Percentiles rank a stretch among this genome's conserved stretches.
phyloP scores from a whole-genome alignment of 164 flowering plant genomes.

The Vitis rupestris region DNA sequence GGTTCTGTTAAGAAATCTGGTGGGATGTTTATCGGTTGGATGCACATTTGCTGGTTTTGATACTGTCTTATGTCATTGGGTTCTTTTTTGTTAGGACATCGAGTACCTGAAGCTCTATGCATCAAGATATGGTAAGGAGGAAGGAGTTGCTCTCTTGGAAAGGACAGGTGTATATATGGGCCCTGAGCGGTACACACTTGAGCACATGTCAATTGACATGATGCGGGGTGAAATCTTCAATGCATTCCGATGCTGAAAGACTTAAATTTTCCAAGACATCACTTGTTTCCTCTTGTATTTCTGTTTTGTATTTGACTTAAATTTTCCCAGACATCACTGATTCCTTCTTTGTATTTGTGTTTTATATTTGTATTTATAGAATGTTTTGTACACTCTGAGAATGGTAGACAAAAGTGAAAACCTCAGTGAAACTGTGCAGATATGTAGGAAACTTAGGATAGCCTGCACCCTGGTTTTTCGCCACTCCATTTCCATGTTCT shows the following conservation, averaged over 20 bases:
- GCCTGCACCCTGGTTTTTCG: background rate
- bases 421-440: background rate
- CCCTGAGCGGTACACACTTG: conserved; percentile 86
- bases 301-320: no score
- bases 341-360: no score
- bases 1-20: no score
- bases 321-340: no score
- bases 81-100: conserved; percentile 49
- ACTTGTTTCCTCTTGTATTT: no score
- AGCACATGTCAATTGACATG: conserved; percentile 77
- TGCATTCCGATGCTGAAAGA: conserved; percentile 50
- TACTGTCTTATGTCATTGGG: background rate
- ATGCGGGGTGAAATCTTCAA: conserved; percentile 88
- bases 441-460: background rate
- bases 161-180: conserved; percentile 81
- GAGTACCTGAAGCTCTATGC: conserved; percentile 83
- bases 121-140: conserved; percentile 80
- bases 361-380: background rate
- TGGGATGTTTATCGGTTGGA: no score
- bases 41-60: no score
- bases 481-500: no score
- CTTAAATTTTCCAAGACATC: background rate
- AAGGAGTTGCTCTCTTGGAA: conserved; percentile 69
- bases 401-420: background rate
- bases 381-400: background rate